Evolutionary conservation across 2,329 filamentous ascomycete genomes (phyloP).

Genomic region (Metarhizium guizhouense): DNA sequence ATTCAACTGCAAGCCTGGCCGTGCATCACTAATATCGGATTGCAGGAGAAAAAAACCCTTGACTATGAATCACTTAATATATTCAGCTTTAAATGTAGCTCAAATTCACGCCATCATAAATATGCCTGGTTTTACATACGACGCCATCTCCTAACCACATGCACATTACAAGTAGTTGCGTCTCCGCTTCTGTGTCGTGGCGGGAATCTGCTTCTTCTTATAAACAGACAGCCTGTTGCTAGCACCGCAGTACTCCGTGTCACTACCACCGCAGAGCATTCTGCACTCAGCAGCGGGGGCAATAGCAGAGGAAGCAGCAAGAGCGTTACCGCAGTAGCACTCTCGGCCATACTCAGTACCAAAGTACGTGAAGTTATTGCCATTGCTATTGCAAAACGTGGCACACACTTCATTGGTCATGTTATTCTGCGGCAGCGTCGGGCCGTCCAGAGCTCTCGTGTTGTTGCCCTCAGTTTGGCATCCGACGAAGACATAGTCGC

Average conservation of each 20-base stretch:
- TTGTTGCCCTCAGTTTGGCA: slow-evolving; percentile 28
- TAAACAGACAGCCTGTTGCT: slow-evolving; percentile 28
- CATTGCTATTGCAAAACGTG: slow-evolving; percentile 15
- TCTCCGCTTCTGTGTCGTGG: background rate
- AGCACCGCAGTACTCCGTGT: slow-evolving; percentile 29
- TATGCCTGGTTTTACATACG: background rate
- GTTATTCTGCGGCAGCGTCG: slow-evolving; percentile 13
- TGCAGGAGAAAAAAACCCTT: background rate
- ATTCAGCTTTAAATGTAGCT: background rate
- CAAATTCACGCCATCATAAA: background rate
- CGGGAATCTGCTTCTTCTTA: slow-evolving; percentile 13
- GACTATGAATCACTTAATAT: background rate
- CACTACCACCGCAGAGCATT: slow-evolving; percentile 31
- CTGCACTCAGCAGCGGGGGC: slow-evolving; percentile 25
- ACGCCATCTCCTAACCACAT: background rate
- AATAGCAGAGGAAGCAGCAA: slow-evolving; percentile 18
- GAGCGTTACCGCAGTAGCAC: slow-evolving; percentile 26
- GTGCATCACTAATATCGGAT: too few relatives aligned
- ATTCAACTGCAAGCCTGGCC: too few relatives aligned
- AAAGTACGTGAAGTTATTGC: slow-evolving; percentile 19
- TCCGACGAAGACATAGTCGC: slow-evolving; percentile 23
- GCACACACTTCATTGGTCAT: slow-evolving; percentile 27
- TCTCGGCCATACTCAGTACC: slow-evolving; percentile 29
- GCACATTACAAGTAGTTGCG: background rate
- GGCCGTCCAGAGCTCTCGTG: slow-evolving; percentile 22